Evolutionary conservation across 148 eudicot species (phyloP).

Genomic region (Heliamphora exappendiculata): DNA sequence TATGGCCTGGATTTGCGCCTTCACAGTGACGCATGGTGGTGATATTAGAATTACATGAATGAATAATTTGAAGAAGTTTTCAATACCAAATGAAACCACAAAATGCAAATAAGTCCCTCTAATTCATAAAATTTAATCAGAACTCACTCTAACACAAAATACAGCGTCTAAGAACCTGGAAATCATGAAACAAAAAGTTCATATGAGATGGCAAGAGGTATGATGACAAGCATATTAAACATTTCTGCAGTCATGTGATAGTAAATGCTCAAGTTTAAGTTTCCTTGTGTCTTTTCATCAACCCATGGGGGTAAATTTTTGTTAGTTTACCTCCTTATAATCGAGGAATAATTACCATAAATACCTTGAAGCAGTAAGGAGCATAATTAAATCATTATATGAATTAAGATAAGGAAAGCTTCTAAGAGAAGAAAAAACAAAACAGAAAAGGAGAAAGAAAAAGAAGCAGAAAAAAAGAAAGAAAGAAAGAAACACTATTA

Average conservation of each 20-base stretch:
- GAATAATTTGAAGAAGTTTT: neutral
- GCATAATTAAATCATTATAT: neutral
- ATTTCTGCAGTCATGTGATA: neutral
- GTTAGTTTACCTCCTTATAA: neutral
- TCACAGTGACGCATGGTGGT: neutral
- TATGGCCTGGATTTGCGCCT: conserved; percentile 51
- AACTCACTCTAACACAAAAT: neutral
- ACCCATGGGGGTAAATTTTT: neutral
- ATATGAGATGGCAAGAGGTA: neutral
- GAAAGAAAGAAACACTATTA: neutral
- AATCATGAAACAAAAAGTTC: neutral
- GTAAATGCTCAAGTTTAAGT: too few relatives aligned
- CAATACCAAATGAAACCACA: neutral
- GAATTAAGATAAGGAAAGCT: neutral
- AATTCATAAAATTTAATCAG: neutral
- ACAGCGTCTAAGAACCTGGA: neutral
- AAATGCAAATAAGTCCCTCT: neutral
- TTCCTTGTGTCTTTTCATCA: neutral
- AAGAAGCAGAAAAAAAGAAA: too few relatives aligned
- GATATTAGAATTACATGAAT: neutral
- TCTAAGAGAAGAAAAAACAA: neutral
- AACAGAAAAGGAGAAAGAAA: neutral
- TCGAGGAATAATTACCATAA: neutral
- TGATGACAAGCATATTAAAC: neutral
- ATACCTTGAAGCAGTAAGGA: neutral